A percentile compares a stretch with the other conserved stretches of the same genome.
These are phyloP conservation scores for Colletotrichum sp. DNA, from an alignment of 2,329 filamentous ascomycete species.

Conservation along the genomic window DNA sequence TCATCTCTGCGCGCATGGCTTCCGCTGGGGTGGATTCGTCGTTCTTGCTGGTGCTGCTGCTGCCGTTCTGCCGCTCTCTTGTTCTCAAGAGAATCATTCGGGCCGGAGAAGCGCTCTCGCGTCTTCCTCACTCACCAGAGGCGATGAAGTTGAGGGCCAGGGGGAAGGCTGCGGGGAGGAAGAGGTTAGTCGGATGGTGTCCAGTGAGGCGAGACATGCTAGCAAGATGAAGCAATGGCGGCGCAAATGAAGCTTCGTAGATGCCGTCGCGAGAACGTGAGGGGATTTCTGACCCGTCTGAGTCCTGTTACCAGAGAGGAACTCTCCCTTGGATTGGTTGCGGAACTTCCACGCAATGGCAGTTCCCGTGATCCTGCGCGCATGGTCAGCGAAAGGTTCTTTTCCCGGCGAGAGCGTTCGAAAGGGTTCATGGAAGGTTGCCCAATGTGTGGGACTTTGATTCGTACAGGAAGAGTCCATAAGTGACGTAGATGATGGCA, in stretches of 20 bases:
- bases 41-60: not conserved
- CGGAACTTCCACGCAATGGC: conserved; percentile 62
- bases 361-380: conserved; percentile 65
- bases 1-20: conserved; percentile 12
- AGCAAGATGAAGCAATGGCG: not conserved
- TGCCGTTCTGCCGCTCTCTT: conserved; percentile 21
- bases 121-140: conserved; percentile 77
- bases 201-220: not conserved
- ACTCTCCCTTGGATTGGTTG: conserved; percentile 72
- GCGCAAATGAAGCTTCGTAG: not conserved
- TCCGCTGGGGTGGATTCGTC: conserved; percentile 24
- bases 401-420: not conserved
- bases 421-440: not conserved
- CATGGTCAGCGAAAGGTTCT: not conserved
- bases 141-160: conserved; percentile 90
- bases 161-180: conserved; percentile 65
- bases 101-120: conserved; percentile 20
- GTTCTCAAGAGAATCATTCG: not conserved
- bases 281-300: conserved; percentile 73
- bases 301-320: conserved; percentile 78
- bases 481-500: conserved; percentile 82
- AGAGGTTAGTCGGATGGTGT: conserved; percentile 29
- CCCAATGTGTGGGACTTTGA: not conserved
- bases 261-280: not conserved
- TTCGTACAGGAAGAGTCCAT: conserved; percentile 76